phyloP scores from a whole-genome alignment of 78 protist species.

The Planoprotostelium fungivorum region DNA sequence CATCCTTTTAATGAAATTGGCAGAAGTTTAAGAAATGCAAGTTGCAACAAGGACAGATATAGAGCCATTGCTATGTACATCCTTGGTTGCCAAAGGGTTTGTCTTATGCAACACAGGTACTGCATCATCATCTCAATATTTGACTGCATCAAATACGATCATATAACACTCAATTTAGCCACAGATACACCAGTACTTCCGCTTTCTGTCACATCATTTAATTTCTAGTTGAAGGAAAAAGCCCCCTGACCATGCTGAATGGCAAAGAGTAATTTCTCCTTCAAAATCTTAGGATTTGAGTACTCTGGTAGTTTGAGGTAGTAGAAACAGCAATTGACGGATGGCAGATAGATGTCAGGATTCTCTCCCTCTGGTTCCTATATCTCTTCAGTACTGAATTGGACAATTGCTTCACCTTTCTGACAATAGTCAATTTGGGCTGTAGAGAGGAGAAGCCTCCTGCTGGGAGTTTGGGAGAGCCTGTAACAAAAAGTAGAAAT shows the following conservation, averaged over 20 bases:
- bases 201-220: too few species aligned
- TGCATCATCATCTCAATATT: too few species aligned
- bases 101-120: too few species aligned
- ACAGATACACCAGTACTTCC: too few species aligned
- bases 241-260: conserved; percentile 66
- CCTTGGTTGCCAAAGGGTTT: too few species aligned
- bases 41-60: too few species aligned
- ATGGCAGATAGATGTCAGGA: conserved; percentile 66
- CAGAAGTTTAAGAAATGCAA: too few species aligned
- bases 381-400: background rate
- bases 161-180: too few species aligned
- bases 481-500: conserved; percentile 73
- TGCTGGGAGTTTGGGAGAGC: conserved; percentile 70
- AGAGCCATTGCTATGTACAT: too few species aligned
- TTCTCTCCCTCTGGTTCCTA: conserved; percentile 15
- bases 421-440: conserved; percentile 51
- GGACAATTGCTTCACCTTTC: conserved; percentile 5
- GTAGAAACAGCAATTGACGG: conserved; percentile 80
- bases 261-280: conserved; percentile 49
- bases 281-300: conserved; percentile 59
- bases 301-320: conserved; percentile 83
- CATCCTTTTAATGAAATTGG: too few species aligned
- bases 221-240: conserved; percentile 24
- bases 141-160: too few species aligned
- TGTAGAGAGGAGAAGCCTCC: conserved; percentile 63